phyloP scores from a whole-genome alignment of 2,329 filamentous ascomycete genomes.

The Lachnellula willkommii region DNA sequence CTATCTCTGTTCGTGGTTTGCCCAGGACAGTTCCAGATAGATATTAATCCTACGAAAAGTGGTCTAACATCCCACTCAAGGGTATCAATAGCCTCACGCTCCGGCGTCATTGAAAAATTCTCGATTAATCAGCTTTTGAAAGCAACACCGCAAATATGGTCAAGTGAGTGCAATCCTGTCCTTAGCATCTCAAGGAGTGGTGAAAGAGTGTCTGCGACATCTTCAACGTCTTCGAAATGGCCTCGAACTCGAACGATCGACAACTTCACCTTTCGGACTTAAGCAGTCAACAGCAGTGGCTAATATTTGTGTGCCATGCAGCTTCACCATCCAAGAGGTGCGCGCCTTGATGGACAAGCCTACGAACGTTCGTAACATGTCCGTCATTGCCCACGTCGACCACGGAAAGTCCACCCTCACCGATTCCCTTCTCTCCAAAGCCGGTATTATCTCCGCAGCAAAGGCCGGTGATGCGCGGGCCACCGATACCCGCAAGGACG shows the following conservation, averaged over 20 bases:
- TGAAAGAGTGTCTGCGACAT: constrained; percentile 1
- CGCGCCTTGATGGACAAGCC: constrained; percentile 74
- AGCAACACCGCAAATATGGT: constrained; percentile 94
- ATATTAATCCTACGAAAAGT: constrained; percentile 17
- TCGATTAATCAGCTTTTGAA: constrained; percentile 33
- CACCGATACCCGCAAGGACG: constrained; percentile 94
- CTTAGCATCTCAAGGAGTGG: background rate
- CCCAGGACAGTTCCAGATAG: constrained; percentile 27
- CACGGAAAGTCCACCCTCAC: constrained; percentile 99
- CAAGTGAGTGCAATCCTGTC: constrained; percentile 67
- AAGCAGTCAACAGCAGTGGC: constrained; percentile 28
- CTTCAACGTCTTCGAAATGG: background rate
- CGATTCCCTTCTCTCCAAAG: constrained; percentile 98
- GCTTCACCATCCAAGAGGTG: constrained; percentile 98
- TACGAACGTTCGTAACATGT: constrained; percentile 86
- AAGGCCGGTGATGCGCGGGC: constrained; percentile 95
- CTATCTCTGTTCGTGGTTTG: constrained; percentile 23
- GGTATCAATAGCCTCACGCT: constrained; percentile 20
- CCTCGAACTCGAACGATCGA: constrained; percentile 1
- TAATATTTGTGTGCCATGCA: constrained; percentile 50
- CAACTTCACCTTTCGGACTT: constrained; percentile 14
- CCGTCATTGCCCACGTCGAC: constrained; percentile 99
- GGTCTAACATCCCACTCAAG: constrained; percentile 22
- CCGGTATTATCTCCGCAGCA: constrained; percentile 97
- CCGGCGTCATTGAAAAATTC: constrained; percentile 23